Base-by-base conservation (phyloP, 495 filamentous ascomycete genomes). In the Sordaria brevicollis region DNA sequence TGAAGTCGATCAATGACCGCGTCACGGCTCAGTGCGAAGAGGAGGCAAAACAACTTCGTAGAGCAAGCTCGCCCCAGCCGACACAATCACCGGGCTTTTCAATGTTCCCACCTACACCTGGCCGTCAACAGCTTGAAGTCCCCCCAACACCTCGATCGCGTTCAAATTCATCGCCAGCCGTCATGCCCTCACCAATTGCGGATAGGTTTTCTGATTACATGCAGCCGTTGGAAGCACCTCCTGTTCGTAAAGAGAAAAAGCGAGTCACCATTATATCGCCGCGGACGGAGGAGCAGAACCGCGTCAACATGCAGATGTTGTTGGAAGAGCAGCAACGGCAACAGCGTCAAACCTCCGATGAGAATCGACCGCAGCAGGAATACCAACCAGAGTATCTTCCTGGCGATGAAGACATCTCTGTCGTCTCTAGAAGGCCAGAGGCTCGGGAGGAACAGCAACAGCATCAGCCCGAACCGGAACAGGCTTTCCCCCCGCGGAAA, bases 21-120 rank as follows among this genome's bases (percentile, higher is more conserved):
- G 74, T 79, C 34, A 70, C 69, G 71, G 75, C 76, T 68, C 78
- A 79, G 57, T 76, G 75, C 71, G 75, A 75, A 71, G 75, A 71
- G 71, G 76, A 74, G 66, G 74, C 67, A 29, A 78, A 73, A 21
- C 35, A 72, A 41, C 72, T 71, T 68, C 82, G 87, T 67, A 82
- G 87, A 72, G 85, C 83, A 35, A 86, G 87, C n/a, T 91, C 89
- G 17, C 87, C 88, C 15, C 85, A 84, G 69, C 83, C 79, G 31
- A 84, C 81, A 39, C 84, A 79, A 73, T 88, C 88, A 34, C 87
- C 89, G 1, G 83, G 81, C 11, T 88, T 92, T 68, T 85, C 84
- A 3, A 77, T 91, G n/a, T 93, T 92, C 70, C 89, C 90, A 17
- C 76, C 83, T 11, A 83, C 83, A 9, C 83, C 79, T 31, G 81